phyloP scores from a whole-genome alignment of 1,284 basidiomycete species.

The Pascua sp. region DNA sequence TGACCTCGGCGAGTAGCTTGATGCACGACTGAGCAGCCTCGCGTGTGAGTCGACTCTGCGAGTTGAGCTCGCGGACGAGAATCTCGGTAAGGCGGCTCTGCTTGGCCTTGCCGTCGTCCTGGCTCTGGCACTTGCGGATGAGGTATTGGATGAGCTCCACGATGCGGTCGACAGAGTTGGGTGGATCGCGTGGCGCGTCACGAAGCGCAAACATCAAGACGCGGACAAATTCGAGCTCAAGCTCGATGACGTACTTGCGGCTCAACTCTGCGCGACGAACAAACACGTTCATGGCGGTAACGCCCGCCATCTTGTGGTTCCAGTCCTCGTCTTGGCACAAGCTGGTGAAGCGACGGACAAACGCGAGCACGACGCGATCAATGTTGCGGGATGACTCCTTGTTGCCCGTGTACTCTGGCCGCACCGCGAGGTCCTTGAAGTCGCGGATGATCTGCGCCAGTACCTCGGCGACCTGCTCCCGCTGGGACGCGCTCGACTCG shows the following conservation, averaged over 20 bases:
- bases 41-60: constrained; percentile 80
- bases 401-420: constrained; percentile 42
- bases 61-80: constrained; percentile 85
- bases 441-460: constrained; percentile 65
- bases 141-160: constrained; percentile 74
- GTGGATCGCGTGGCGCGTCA: constrained; percentile 88
- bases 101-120: constrained; percentile 45
- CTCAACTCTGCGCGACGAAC: constrained; percentile 67
- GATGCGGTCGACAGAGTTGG: constrained; percentile 75
- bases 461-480: constrained; percentile 60
- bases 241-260: constrained; percentile 77
- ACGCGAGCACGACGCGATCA: constrained; percentile 63
- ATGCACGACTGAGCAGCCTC: constrained; percentile 81
- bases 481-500: constrained; percentile 61
- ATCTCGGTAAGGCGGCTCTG: constrained; percentile 66
- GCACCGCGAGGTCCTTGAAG: constrained; percentile 58
- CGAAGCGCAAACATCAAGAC: constrained; percentile 91
- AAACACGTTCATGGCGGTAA: constrained; percentile 75
- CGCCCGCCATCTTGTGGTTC: constrained; percentile 82
- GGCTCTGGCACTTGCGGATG: constrained; percentile 65
- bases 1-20: constrained; percentile 71
- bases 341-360: constrained; percentile 73
- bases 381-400: constrained; percentile 57
- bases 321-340: constrained; percentile 86
- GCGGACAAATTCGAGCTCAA: constrained; percentile 86